phyloP scores from a whole-genome alignment of 2,329 filamentous ascomycete genomes.

The Beauveria medogensis region DNA sequence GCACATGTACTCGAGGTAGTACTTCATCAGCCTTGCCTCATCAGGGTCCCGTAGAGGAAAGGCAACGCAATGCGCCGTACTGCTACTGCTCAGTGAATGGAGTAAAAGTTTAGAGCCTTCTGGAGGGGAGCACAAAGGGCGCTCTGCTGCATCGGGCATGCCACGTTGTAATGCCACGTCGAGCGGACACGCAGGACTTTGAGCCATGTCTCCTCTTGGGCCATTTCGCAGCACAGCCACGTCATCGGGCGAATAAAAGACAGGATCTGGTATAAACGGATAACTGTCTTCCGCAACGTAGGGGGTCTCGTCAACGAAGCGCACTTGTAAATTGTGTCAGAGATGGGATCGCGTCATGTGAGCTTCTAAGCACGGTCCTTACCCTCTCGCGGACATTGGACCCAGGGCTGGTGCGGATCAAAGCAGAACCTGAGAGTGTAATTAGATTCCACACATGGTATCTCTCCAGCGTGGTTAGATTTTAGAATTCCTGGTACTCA shows the following conservation, averaged over 20 bases:
- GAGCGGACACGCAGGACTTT: neutral
- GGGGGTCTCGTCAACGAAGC: neutral
- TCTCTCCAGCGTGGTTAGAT: neutral
- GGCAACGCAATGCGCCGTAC: neutral
- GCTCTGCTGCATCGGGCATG: neutral
- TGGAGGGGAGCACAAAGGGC: neutral
- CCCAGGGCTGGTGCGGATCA: neutral
- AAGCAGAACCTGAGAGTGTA: neutral
- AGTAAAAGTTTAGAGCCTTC: neutral
- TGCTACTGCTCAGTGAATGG: neutral
- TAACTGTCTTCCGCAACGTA: neutral
- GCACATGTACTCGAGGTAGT: neutral
- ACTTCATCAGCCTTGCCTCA: neutral
- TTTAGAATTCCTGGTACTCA: neutral
- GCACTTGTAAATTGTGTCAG: neutral
- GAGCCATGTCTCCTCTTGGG: neutral
- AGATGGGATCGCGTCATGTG: neutral
- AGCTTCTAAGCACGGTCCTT: neutral
- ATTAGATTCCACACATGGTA: neutral
- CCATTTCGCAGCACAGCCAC: neutral
- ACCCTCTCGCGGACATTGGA: neutral
- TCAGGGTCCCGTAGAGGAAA: neutral
- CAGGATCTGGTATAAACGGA: neutral
- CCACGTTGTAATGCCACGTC: neutral
- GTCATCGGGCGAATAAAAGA: neutral